phyloP scores from a whole-genome alignment of 2,329 filamentous ascomycete species.

The Aspergillus thermomutatus region DNA sequence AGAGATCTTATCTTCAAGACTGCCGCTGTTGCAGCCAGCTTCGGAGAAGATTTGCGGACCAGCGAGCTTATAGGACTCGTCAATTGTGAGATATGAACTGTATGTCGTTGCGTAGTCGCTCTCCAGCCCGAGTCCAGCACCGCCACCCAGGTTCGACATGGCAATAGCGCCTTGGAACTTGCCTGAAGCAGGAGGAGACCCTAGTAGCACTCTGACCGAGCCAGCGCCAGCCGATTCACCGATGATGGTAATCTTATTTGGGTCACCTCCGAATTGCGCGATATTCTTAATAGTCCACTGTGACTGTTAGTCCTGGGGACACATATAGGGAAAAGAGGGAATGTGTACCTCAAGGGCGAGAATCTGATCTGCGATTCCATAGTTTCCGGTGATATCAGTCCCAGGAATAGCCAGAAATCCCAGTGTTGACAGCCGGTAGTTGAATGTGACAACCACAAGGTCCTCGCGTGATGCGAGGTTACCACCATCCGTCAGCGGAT shows the following conservation, averaged over 20 bases:
- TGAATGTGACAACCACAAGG: slow-evolving; percentile 57
- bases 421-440: slow-evolving; percentile 57
- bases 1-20: slow-evolving; percentile 46
- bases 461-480: slow-evolving; percentile 58
- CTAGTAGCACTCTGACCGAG: slow-evolving; percentile 50
- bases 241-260: slow-evolving; percentile 43
- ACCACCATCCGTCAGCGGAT: slow-evolving; percentile 46
- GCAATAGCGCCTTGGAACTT: slow-evolving; percentile 15
- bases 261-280: slow-evolving; percentile 47
- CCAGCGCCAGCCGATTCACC: slow-evolving; percentile 52
- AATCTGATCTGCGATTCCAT: slow-evolving; percentile 50
- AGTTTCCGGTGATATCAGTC: slow-evolving; percentile 53
- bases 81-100: slow-evolving; percentile 55
- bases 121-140: slow-evolving; percentile 52
- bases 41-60: slow-evolving; percentile 50
- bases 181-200: slow-evolving; percentile 7
- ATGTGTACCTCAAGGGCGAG: slow-evolving; percentile 40
- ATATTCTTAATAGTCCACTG: slow-evolving; percentile 47
- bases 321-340: background rate
- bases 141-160: slow-evolving; percentile 49
- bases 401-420: slow-evolving; percentile 57
- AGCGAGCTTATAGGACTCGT: slow-evolving; percentile 48
- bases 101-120: slow-evolving; percentile 57
- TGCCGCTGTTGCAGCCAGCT: slow-evolving; percentile 50
- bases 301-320: slow-evolving; percentile 1